Conservation (phyloP, 306 rosid species). For the Gastrolobium villosum region DNA sequence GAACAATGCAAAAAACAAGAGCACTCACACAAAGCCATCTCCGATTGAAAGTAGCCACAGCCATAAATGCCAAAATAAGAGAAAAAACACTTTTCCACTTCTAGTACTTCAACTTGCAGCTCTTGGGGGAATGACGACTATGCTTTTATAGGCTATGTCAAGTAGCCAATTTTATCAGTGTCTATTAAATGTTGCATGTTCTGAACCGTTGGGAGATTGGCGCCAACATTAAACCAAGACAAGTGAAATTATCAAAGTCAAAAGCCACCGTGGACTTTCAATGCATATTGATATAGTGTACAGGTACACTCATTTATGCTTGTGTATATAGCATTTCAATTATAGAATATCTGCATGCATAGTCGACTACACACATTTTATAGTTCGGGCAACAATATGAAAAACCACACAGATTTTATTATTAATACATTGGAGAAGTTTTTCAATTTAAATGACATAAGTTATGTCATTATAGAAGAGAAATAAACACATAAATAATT, state of each 20-base stretch:
- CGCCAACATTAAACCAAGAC: conserved; percentile 48
- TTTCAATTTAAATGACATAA: too few relatives aligned
- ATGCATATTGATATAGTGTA: background rate
- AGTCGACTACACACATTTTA: too few relatives aligned
- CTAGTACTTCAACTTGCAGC: conserved; percentile 13
- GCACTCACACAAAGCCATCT: conserved; percentile 63
- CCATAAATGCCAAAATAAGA: background rate
- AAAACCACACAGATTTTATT: too few relatives aligned
- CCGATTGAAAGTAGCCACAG: conserved; percentile 51
- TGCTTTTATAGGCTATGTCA: conserved; percentile 61
- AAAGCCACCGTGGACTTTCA: conserved; percentile 13
- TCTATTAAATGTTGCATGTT: conserved; percentile 54
- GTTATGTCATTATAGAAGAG: too few relatives aligned
- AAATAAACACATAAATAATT: too few relatives aligned
- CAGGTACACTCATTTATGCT: conserved; percentile 5
- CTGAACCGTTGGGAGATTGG: conserved; percentile 61
- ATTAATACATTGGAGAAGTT: too few relatives aligned
- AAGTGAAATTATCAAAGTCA: conserved; percentile 46
- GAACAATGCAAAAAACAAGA: conserved; percentile 63
- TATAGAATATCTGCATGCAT: too few relatives aligned
- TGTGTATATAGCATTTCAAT: too few relatives aligned
- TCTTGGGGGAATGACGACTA: background rate
- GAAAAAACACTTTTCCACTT: background rate
- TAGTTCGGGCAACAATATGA: too few relatives aligned
- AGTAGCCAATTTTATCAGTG: background rate